A percentile compares a stretch with the other conserved stretches of the same genome.
phyloP scores from a whole-genome alignment of 768 basidiomycete genomes.

The Baorangia bicolor region DNA sequence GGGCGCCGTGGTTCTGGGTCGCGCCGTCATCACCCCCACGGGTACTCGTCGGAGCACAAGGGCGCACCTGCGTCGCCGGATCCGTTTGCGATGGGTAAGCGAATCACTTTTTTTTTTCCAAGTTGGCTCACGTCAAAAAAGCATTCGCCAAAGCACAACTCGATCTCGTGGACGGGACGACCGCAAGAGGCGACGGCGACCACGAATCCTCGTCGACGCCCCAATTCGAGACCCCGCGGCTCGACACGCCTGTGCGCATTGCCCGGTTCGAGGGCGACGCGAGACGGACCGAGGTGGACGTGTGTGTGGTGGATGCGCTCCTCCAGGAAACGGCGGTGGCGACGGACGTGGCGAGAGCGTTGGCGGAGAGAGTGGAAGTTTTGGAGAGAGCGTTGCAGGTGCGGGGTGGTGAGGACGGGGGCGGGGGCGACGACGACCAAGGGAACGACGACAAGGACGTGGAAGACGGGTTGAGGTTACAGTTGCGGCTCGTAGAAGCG shows the following conservation, averaged over 20 bases:
- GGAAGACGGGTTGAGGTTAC: constrained; percentile 10
- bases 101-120: too few species aligned
- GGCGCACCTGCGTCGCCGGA: constrained; percentile 4
- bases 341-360: constrained; percentile 11
- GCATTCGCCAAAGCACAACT: constrained; percentile 24
- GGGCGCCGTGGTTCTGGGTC: constrained; percentile 13
- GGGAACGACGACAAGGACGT: not conserved
- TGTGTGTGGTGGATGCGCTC: constrained; percentile 13
- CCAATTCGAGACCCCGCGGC: not conserved
- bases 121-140: too few species aligned
- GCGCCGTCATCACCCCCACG: constrained; percentile 5
- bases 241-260: constrained; percentile 14
- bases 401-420: not conserved
- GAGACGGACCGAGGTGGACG: not conserved
- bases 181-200: not conserved
- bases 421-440: not conserved
- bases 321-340: constrained; percentile 19
- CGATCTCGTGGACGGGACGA: not conserved
- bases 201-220: not conserved
- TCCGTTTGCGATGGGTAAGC: constrained; percentile 24
- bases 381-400: constrained; percentile 21
- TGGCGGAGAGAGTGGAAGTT: constrained; percentile 26
- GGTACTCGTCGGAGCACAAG: constrained; percentile 3
- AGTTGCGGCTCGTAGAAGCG: constrained; percentile 14
- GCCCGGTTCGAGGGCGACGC: not conserved